Percentiles rank a stretch among this genome's conserved stretches.
phyloP scores from a whole-genome alignment of 1,284 basidiomycete species.

The Rhodotorula sp. region DNA sequence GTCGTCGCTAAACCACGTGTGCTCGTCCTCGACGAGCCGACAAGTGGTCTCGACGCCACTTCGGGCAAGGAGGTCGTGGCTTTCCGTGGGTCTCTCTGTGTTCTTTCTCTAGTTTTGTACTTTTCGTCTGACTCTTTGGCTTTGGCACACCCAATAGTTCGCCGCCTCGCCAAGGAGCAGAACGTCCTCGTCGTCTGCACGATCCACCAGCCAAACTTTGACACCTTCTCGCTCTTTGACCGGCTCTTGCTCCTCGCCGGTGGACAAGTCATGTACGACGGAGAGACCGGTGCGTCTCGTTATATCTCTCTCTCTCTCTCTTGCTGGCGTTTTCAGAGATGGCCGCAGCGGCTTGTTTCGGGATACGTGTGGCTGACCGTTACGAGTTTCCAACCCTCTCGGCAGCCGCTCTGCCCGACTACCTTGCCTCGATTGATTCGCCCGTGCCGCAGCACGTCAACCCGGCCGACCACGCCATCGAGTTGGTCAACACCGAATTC shows the following conservation, averaged over 20 bases:
- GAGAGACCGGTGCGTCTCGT: slow-evolving; percentile 11
- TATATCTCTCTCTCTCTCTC: too few relatives aligned
- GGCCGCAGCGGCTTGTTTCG: too few relatives aligned
- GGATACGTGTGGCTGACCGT: neutral
- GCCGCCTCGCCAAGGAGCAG: slow-evolving; percentile 40
- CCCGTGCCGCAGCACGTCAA: slow-evolving; percentile 42
- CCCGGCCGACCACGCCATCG: slow-evolving; percentile 47
- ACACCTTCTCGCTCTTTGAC: slow-evolving; percentile 48
- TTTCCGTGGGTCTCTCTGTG: too few relatives aligned
- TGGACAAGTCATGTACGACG: slow-evolving; percentile 40
- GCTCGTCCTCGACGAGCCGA: slow-evolving; percentile 53
- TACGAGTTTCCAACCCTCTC: too few relatives aligned
- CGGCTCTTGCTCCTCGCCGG: slow-evolving; percentile 45
- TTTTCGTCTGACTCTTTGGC: too few relatives aligned
- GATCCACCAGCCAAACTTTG: slow-evolving; percentile 50
- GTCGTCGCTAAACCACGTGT: slow-evolving; percentile 49
- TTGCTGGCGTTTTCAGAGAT: too few relatives aligned
- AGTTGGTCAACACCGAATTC: slow-evolving; percentile 47
- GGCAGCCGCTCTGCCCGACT: slow-evolving; percentile 29
- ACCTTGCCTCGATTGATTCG: slow-evolving; percentile 42
- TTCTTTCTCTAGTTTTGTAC: too few relatives aligned
- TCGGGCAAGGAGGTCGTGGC: slow-evolving; percentile 47
- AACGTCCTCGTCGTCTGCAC: slow-evolving; percentile 48
- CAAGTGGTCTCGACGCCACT: slow-evolving; percentile 44
- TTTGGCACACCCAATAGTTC: too few relatives aligned